Evolutionary conservation across 768 basidiomycete species (phyloP), one percentile per base, ranked within the genome.

Genomic region (Auricularia sp.): DNA sequence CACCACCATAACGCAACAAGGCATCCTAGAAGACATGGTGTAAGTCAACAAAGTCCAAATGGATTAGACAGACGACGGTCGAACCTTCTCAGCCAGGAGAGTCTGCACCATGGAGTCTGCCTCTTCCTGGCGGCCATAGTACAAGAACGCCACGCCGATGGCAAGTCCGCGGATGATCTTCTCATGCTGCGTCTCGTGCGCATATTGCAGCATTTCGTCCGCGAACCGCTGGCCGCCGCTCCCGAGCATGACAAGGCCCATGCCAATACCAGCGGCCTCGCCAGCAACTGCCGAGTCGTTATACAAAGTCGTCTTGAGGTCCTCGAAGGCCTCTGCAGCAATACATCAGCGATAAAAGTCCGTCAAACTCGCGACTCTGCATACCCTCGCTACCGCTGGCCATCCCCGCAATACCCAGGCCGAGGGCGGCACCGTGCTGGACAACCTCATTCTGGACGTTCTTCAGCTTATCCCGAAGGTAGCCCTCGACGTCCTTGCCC

Each of bases 171-270:
- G 88, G 64, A 98, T 98, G 71, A 98, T 98, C 80, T 98, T 99
- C 79, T 99, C 97, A 73, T 98, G 97, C 71, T 97, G 94, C 1
- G 97, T 99, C 73, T 99, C 97, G 64, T 90, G 85, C 35, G 97
- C 94, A 72, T 99, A 99, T 63, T 88, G 84, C 65, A 98, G 79
- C 96, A 98, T 98, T 77, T 99, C 97, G 35, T 91, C 88, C 42
- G 94, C 85, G 63, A 86, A 85, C 44, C 85, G 87, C 35, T 81
- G 79, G 54, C 86, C 87, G 16, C 86, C 94, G 2, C 93, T 94
- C n/a, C 94, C 97, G 5, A 99, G 83, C 95, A 98, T 98, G 72
- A 98, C 85, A 63, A 99, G 80, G 37, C 97, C 97, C 95, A 99
- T 98, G 1, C 95, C 90, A 75, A 92, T 98, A 14, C 97, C 97